Evolutionary conservation across 176 grass and related monocot species (phyloP), one percentile per base, ranked within the genome.

Genomic region (Juncus inflexus): DNA sequence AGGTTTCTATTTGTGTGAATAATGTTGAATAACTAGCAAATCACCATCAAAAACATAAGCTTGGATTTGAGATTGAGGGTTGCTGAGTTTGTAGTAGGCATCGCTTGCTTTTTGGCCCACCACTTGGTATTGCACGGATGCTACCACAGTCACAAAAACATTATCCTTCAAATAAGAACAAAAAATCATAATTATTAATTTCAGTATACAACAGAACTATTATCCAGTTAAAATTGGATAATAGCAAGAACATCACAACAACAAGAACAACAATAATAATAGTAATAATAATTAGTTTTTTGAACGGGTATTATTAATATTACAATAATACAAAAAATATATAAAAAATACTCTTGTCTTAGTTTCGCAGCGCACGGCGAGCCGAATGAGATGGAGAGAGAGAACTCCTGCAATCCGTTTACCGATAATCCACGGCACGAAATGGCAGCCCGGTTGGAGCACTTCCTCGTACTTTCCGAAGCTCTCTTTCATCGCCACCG

Each of bases 21-120:
- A 28, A 28, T 28, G 19, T 28, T 28, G 28, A 61, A 8, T 19
- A 61, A 61, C 0, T 2, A 61, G 37, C 66, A 43, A 13, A 15
- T 64, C 76, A 90, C 86, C 90, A 79, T 95, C 90, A 79, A 95
- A 90, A 41, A 95, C 90, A 66, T 95, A 95, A 0, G 90, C 85
- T 65, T 95, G 86, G 50, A 95, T 90, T 71, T 95, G 86, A 35
- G 68, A 63, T 72, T 53, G 85, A 6, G 86, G 85, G 69, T 90
- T 95, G 63, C 75, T 86, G 13, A 95, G 77, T 35, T 63, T 90
- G 71, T 95, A 90, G 59, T 86, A 95, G 12, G 86, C 90, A 70
- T 95, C 90, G 55, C 76, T 76, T 35, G 83, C 90, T 66, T 90
- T 95, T 0, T 86, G 74, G 73, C 74, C 65, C 60, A 95, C 76